These are phyloP conservation scores for Amanita subjunquillea DNA, from an alignment of 768 basidiomycete species.

Conservation along the genomic window DNA sequence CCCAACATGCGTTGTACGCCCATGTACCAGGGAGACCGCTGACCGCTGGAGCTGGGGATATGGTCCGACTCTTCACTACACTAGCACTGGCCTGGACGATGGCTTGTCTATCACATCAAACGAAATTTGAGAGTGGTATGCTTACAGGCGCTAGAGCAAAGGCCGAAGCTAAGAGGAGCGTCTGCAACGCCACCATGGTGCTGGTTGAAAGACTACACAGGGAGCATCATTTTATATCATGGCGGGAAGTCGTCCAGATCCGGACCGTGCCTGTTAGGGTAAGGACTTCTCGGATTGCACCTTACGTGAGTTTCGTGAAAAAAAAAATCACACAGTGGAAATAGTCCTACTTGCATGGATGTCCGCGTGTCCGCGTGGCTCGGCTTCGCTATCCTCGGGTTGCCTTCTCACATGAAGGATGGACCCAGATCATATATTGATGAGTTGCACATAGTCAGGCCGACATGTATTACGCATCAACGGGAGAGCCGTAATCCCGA, in stretches of 20 bases:
- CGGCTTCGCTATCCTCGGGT: neutral
- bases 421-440: neutral
- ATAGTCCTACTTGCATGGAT: too few relatives aligned
- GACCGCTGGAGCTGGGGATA: constrained; percentile 28
- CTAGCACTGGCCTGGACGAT: constrained; percentile 16
- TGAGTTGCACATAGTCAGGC: neutral
- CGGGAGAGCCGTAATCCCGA: neutral
- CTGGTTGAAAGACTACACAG: constrained; percentile 8
- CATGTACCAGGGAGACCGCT: constrained; percentile 44
- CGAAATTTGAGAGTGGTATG: neutral
- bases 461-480: neutral
- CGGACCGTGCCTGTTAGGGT: constrained; percentile 9
- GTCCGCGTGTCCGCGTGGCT: too few relatives aligned
- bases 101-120: constrained; percentile 2
- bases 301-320: neutral
- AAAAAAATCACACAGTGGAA: neutral
- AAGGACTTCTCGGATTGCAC: neutral
- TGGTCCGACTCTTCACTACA: constrained; percentile 26
- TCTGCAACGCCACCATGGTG: constrained; percentile 22
- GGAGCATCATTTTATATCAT: constrained; percentile 15
- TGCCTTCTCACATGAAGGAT: neutral
- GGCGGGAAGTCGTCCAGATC: constrained; percentile 9
- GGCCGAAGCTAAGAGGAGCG: constrained; percentile 22
- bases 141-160: constrained; percentile 30
- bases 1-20: constrained; percentile 57